Evolutionary conservation across 1,284 basidiomycete species (phyloP).

Genomic region (Kalmanozyma brasiliensis): DNA sequence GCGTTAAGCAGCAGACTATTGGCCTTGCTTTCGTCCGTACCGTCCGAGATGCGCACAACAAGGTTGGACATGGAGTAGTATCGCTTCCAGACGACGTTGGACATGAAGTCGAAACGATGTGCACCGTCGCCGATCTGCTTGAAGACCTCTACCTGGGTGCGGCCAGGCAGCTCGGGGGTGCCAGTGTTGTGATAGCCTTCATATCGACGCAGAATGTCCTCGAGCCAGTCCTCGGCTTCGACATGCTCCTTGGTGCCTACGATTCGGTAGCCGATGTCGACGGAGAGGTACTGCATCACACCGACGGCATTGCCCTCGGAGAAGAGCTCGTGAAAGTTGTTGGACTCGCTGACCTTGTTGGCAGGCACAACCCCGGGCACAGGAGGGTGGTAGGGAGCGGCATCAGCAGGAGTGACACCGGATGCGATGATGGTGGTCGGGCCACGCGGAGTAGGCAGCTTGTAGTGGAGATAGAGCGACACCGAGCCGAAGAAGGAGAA

Average conservation of each 20-base stretch:
- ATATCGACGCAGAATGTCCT: constrained; percentile 74
- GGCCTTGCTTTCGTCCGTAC: constrained; percentile 72
- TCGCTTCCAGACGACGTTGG: constrained; percentile 83
- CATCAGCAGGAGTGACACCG: constrained; percentile 38
- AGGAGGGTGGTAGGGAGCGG: constrained; percentile 40
- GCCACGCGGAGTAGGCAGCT: constrained; percentile 56
- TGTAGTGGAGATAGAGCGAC: constrained; percentile 60
- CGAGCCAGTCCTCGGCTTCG: constrained; percentile 84
- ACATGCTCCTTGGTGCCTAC: constrained; percentile 91
- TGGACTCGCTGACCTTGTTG: constrained; percentile 17
- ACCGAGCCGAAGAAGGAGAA: constrained; percentile 41
- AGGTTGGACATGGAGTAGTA: constrained; percentile 89
- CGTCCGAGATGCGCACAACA: constrained; percentile 86
- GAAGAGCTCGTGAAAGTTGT: constrained; percentile 48
- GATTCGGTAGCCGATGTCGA: constrained; percentile 88
- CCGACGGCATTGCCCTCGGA: constrained; percentile 60
- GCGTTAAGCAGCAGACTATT: constrained; percentile 81
- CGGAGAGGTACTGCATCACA: constrained; percentile 69
- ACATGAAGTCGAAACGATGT: constrained; percentile 65
- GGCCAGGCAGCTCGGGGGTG: constrained; percentile 21
- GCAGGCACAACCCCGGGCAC: constrained; percentile 21
- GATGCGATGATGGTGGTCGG: constrained; percentile 34
- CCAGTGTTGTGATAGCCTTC: constrained; percentile 68
- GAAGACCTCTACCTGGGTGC: constrained; percentile 65
- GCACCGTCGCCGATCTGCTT: constrained; percentile 65